Evolutionary conservation across 192 early-diverging fungal genomes (phyloP).

Genomic region (Obelidium mucronatum): DNA sequence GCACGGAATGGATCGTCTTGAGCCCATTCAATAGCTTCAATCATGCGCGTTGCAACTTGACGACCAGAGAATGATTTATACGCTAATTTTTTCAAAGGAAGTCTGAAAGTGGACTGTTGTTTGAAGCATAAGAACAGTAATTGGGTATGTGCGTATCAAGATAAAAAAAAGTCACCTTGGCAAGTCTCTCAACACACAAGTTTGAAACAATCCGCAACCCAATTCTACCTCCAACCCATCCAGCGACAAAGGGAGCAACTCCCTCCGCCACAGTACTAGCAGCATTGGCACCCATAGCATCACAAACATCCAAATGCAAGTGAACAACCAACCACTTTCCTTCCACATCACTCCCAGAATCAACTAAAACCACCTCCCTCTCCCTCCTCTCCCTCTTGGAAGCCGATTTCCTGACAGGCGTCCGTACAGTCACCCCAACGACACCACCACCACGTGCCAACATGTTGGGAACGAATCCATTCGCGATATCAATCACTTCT

Average conservation of each 20-base stretch:
- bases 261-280: constrained; percentile 75
- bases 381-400: constrained; percentile 19
- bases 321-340: constrained; percentile 73
- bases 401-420: constrained; percentile 43
- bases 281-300: constrained; percentile 83
- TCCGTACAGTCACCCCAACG: constrained; percentile 57
- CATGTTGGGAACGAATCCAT: constrained; percentile 73
- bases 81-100: constrained; percentile 64
- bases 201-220: constrained; percentile 77
- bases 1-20: constrained; percentile 74
- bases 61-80: constrained; percentile 73
- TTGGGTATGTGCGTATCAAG: constrained; percentile 3
- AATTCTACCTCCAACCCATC: constrained; percentile 61
- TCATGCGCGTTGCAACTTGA: constrained; percentile 66
- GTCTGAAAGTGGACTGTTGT: constrained; percentile 53
- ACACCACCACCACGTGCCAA: constrained; percentile 72
- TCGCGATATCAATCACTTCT: constrained; percentile 60
- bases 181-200: constrained; percentile 67
- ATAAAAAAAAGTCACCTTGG: constrained; percentile 53
- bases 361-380: constrained; percentile 4
- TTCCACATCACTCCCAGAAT: background rate
- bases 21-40: constrained; percentile 78
- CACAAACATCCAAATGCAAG: constrained; percentile 77
- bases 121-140: background rate
- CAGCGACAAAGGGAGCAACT: constrained; percentile 64